A percentile compares a stretch with the other conserved stretches of the same genome.
Conservation (phyloP, 495 filamentous ascomycete genomes). For the Daldinia loculata region DNA sequence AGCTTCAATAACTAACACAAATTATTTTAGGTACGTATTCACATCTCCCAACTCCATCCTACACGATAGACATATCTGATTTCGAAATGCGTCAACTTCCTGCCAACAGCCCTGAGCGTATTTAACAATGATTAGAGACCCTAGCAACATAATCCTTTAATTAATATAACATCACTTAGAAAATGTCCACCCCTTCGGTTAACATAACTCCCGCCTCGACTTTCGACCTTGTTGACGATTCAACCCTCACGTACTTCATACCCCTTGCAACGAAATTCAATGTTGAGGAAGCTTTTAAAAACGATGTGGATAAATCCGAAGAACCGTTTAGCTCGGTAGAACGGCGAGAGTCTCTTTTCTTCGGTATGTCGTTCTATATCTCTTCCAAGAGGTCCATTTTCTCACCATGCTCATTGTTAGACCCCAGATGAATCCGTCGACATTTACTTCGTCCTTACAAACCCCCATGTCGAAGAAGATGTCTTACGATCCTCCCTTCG, state of each 20-base stretch:
- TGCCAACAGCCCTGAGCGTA: neutral
- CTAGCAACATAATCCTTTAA: neutral
- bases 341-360: constrained; percentile 63
- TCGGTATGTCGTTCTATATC: constrained; percentile 66
- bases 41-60: neutral
- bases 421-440: constrained; percentile 78
- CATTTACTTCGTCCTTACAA: constrained; percentile 75
- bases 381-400: constrained; percentile 51
- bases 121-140: constrained; percentile 10
- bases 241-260: constrained; percentile 79
- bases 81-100: constrained; percentile 16
- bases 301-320: constrained; percentile 30
- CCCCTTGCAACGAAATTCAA: constrained; percentile 73
- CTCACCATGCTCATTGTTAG: constrained; percentile 67
- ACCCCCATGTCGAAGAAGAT: constrained; percentile 68
- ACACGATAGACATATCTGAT: neutral
- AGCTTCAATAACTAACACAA: neutral
- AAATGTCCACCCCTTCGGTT: constrained; percentile 39
- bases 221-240: constrained; percentile 72
- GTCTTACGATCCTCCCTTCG: constrained; percentile 67
- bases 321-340: constrained; percentile 58
- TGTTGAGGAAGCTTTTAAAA: constrained; percentile 65
- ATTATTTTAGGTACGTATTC: neutral
- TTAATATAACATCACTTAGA: constrained; percentile 9
- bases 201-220: constrained; percentile 37